Percentiles rank a stretch among this genome's conserved stretches.
Conservation (phyloP, 345 rosid species). For the Murraya paniculata region DNA sequence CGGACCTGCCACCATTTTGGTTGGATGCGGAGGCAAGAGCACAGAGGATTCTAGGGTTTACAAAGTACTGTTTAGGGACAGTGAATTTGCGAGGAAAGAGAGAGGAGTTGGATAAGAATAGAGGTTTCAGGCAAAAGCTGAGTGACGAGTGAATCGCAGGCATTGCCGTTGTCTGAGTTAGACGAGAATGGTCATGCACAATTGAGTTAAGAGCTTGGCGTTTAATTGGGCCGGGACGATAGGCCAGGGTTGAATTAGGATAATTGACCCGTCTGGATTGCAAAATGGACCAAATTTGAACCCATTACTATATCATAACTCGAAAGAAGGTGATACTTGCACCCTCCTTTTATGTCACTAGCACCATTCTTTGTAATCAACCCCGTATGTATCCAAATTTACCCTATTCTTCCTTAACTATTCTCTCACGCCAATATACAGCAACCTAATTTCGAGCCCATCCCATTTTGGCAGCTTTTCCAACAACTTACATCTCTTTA, state of each 20-base stretch:
- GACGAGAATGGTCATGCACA: neutral
- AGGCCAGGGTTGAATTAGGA: no score
- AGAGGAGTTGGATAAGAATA: constrained; percentile 21
- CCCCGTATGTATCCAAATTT: no score
- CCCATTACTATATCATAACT: no score
- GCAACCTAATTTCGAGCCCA: constrained; percentile 2
- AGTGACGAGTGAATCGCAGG: constrained; percentile 33
- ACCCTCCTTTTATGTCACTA: no score
- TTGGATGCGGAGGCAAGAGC: constrained; percentile 31
- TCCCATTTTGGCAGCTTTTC: constrained; percentile 12
- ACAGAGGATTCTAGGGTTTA: constrained; percentile 30
- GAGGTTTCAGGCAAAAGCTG: constrained; percentile 34
- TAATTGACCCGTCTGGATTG: no score
- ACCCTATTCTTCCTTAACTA: no score
- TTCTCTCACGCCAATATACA: neutral
- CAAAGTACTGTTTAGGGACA: constrained; percentile 6
- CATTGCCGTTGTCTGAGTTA: constrained; percentile 11
- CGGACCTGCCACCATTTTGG: constrained; percentile 54
- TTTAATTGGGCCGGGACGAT: no score
- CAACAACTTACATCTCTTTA: constrained; percentile 22
- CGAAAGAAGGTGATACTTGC: no score
- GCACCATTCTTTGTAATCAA: no score
- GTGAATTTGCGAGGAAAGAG: constrained; percentile 4
- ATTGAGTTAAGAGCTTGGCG: no score
- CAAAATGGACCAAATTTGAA: no score